These are phyloP conservation scores for Aspergillus fischeri DNA, from an alignment of 2,329 filamentous ascomycete species.

Conservation along the genomic window DNA sequence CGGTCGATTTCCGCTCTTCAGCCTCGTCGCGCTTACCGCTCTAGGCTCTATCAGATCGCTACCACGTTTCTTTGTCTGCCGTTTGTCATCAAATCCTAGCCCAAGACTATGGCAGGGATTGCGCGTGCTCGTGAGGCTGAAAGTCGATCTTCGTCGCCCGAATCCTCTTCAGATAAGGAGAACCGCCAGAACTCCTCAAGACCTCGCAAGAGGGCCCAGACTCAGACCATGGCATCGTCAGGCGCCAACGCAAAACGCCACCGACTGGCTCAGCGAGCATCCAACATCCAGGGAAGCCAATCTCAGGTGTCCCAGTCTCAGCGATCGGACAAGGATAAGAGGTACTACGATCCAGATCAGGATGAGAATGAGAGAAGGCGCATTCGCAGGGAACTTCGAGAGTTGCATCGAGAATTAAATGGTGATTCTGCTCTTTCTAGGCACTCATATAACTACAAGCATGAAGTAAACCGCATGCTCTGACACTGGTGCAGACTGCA, in stretches of 20 bases:
- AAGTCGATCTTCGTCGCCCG: slow-evolving; percentile 29
- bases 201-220: slow-evolving; percentile 43
- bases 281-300: slow-evolving; percentile 23
- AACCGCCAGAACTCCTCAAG: slow-evolving; percentile 32
- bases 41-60: slow-evolving; percentile 1
- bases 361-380: slow-evolving; percentile 66
- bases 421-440: slow-evolving; percentile 36
- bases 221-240: slow-evolving; percentile 36
- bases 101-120: slow-evolving; percentile 27
- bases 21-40: slow-evolving; percentile 1
- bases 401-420: slow-evolving; percentile 59
- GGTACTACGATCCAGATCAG: slow-evolving; percentile 78
- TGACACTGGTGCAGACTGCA: slow-evolving; percentile 53
- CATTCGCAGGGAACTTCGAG: slow-evolving; percentile 66
- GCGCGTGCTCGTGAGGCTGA: slow-evolving; percentile 12
- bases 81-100: slow-evolving; percentile 13
- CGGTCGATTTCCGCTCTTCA: not conserved
- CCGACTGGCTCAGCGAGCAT: slow-evolving; percentile 36
- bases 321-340: slow-evolving; percentile 36
- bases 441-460: not conserved
- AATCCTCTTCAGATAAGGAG: slow-evolving; percentile 48
- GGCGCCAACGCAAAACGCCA: slow-evolving; percentile 38
- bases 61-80: slow-evolving; percentile 3
- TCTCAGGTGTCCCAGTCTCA: slow-evolving; percentile 26
- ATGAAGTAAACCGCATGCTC: not conserved